Percentiles rank a stretch among this genome's conserved stretches.
Evolutionary conservation across 371 early-diverging fungal species (phyloP).

Genomic region (Apophysomyces elegans): DNA sequence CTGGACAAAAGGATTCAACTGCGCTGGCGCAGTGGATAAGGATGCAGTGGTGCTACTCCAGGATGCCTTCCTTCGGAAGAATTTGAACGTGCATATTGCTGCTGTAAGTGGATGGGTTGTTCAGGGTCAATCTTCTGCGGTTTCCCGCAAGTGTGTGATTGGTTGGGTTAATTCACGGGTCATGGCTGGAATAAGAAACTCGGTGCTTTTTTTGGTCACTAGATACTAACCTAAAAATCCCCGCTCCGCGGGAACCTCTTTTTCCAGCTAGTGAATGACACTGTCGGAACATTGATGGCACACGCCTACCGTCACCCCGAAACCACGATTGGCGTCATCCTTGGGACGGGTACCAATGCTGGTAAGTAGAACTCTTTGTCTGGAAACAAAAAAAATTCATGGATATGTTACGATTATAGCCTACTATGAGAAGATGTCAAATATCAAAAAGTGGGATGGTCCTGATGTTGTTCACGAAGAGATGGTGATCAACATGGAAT

Average conservation of each 20-base stretch:
- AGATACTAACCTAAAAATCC: slow-evolving; percentile 7
- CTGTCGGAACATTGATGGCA: slow-evolving; percentile 92
- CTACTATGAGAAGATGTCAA: slow-evolving; percentile 72
- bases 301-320: slow-evolving; percentile 83
- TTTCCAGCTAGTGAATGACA: slow-evolving; percentile 88
- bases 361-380: slow-evolving; percentile 16
- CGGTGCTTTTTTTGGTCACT: background rate
- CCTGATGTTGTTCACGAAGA: slow-evolving; percentile 52
- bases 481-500: slow-evolving; percentile 93
- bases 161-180: slow-evolving; percentile 14
- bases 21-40: slow-evolving; percentile 77
- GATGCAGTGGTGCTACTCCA: slow-evolving; percentile 82
- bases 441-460: slow-evolving; percentile 48
- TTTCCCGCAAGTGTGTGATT: slow-evolving; percentile 11
- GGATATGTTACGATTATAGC: slow-evolving; percentile 21
- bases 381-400: background rate
- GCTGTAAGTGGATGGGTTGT: slow-evolving; percentile 52
- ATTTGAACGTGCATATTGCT: slow-evolving; percentile 74
- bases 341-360: slow-evolving; percentile 97
- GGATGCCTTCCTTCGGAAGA: slow-evolving; percentile 80
- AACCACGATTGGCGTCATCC: slow-evolving; percentile 88
- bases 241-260: slow-evolving; percentile 11
- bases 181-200: background rate
- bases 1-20: slow-evolving; percentile 95
- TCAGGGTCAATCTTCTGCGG: background rate